Conservation (phyloP, 2,329 filamentous ascomycete genomes). For the Monosporascus sp. region DNA sequence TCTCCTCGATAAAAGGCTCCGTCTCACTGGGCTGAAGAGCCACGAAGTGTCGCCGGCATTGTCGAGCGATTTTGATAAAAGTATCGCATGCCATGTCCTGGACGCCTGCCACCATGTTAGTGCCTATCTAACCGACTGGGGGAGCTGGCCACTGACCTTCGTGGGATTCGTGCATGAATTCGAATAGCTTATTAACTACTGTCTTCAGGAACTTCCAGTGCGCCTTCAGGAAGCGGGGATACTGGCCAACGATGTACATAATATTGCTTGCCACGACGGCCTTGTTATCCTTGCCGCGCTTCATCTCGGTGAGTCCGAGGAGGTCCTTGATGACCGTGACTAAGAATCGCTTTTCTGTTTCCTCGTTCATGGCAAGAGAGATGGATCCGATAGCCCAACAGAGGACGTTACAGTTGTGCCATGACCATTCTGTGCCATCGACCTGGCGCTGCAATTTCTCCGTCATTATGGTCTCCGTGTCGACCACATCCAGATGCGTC, state of each 20-base stretch:
- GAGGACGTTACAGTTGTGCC: conserved; percentile 98
- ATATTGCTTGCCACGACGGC: conserved; percentile 98
- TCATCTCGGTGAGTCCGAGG: conserved; percentile 95
- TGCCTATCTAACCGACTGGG: not conserved
- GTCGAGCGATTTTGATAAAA: conserved; percentile 98
- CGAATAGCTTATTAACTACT: conserved; percentile 98
- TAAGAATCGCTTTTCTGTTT: conserved; percentile 96
- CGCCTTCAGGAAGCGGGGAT: conserved; percentile 95
- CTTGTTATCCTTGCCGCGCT: conserved; percentile 99
- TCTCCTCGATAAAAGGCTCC: conserved; percentile 98
- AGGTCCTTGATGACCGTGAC: conserved; percentile 99
- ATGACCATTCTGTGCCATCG: conserved; percentile 94
- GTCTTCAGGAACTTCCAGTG: conserved; percentile 99
- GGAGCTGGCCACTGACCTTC: conserved; percentile 58
- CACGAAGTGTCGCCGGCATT: conserved; percentile 96
- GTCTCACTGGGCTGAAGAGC: conserved; percentile 89
- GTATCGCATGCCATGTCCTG: conserved; percentile 99
- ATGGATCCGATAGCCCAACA: conserved; percentile 99
- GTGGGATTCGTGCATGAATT: conserved; percentile 99
- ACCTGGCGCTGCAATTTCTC: conserved; percentile 95
- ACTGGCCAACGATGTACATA: conserved; percentile 99
- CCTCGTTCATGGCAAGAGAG: conserved; percentile 97
- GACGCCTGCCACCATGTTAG: conserved; percentile 55
- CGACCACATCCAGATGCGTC: conserved; percentile 93
- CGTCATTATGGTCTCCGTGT: conserved; percentile 98